Evolutionary conservation across 306 rosid species (phyloP).

Genomic region (Pterocarpus santalinus): DNA sequence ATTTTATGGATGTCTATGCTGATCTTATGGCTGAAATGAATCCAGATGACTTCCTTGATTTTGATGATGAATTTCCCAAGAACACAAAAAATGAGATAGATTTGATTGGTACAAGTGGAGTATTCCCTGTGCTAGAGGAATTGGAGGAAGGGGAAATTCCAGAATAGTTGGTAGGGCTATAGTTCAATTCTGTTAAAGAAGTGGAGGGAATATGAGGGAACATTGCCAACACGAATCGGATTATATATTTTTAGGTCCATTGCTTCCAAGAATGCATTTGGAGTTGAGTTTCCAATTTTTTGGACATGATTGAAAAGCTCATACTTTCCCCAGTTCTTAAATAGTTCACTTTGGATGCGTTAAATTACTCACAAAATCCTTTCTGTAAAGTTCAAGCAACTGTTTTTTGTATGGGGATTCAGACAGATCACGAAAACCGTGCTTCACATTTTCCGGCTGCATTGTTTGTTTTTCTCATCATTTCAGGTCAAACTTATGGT

Average conservation of each 20-base stretch:
- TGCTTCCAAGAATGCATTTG: conserved; percentile 27
- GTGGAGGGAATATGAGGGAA: conserved; percentile 17
- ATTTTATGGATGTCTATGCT: conserved; percentile 62
- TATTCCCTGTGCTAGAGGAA: conserved; percentile 54
- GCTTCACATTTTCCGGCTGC: conserved; percentile 14
- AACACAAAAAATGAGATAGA: conserved; percentile 51
- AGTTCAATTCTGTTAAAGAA: conserved; percentile 17
- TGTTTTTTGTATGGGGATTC: background rate
- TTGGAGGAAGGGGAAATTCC: conserved; percentile 90
- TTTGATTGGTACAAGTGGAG: conserved; percentile 34
- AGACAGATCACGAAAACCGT: background rate
- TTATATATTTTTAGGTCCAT: conserved; percentile 1
- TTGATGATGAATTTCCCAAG: conserved; percentile 57
- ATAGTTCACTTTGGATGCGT: conserved; percentile 4
- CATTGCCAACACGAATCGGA: background rate
- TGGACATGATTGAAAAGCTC: conserved; percentile 11
- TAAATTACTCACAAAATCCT: background rate
- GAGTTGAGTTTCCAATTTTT: conserved; percentile 4
- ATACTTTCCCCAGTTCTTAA: background rate
- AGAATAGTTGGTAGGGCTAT: conserved; percentile 52
- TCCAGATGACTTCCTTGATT: conserved; percentile 69
- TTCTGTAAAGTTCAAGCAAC: background rate
- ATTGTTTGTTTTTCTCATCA: background rate
- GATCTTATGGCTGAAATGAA: conserved; percentile 66
- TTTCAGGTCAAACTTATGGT: background rate